phyloP scores from a whole-genome alignment of 805 yeast species.

The Candida parachauliodes region DNA sequence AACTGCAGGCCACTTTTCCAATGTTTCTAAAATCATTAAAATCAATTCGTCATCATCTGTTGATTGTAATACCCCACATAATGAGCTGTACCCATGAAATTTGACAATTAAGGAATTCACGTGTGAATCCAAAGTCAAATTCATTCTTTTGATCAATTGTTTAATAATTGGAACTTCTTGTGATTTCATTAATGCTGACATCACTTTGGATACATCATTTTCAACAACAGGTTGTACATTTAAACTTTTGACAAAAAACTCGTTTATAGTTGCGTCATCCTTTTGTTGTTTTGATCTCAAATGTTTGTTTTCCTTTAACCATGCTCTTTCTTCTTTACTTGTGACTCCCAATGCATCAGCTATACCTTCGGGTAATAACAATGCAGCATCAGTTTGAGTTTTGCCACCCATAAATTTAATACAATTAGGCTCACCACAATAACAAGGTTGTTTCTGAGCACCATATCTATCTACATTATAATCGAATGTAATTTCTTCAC shows the following conservation, averaged over 20 bases:
- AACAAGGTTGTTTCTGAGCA: constrained; percentile 89
- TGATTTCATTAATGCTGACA: constrained; percentile 75
- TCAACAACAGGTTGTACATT: constrained; percentile 48
- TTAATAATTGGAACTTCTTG: constrained; percentile 63
- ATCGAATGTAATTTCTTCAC: constrained; percentile 90
- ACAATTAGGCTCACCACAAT: constrained; percentile 91
- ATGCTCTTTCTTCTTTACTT: constrained; percentile 62
- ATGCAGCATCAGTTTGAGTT: constrained; percentile 90
- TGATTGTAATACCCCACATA: constrained; percentile 54
- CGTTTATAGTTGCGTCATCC: constrained; percentile 57
- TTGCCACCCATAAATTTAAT: constrained; percentile 94
- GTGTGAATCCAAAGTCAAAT: constrained; percentile 46
- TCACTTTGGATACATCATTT: constrained; percentile 71
- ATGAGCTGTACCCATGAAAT: constrained; percentile 83
- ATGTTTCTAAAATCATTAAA: constrained; percentile 52
- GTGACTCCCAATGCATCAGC: constrained; percentile 84
- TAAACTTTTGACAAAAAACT: constrained; percentile 59
- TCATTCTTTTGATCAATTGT: constrained; percentile 66
- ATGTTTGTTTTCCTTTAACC: constrained; percentile 61
- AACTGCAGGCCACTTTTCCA: constrained; percentile 51
- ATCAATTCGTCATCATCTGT: constrained; percentile 29
- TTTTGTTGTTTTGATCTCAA: constrained; percentile 45
- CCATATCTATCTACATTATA: constrained; percentile 97
- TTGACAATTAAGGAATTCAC: constrained; percentile 61
- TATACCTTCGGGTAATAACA: constrained; percentile 74